phyloP scores from a whole-genome alignment of 2,329 filamentous ascomycete species.

The Apiospora pterosperma region DNA sequence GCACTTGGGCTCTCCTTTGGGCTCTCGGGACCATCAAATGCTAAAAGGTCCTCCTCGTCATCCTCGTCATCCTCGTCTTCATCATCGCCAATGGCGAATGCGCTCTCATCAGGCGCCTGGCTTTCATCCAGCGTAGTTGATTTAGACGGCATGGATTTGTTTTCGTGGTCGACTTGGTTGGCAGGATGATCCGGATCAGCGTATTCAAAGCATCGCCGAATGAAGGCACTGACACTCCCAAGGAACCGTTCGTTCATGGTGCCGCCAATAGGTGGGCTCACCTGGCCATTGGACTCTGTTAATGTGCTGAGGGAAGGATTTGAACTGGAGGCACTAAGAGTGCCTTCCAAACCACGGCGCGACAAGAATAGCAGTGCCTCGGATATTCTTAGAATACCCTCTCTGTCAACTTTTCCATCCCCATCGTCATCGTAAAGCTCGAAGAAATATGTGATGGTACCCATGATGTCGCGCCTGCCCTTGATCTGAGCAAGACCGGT shows the following conservation, averaged over 20 bases:
- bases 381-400: constrained; percentile 91
- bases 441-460: constrained; percentile 96
- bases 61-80: constrained; percentile 53
- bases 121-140: constrained; percentile 16
- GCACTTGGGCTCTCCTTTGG: constrained; percentile 23
- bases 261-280: constrained; percentile 44
- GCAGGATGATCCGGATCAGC: constrained; percentile 84
- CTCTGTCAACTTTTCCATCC: constrained; percentile 88
- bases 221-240: constrained; percentile 92
- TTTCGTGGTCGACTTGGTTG: constrained; percentile 41
- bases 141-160: constrained; percentile 25
- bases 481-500: constrained; percentile 88
- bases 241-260: constrained; percentile 84
- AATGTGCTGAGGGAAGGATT: constrained; percentile 47
- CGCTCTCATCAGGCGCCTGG: constrained; percentile 33
- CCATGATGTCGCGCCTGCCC: constrained; percentile 94
- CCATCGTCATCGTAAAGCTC: constrained; percentile 92
- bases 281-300: constrained; percentile 30
- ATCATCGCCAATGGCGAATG: constrained; percentile 72
- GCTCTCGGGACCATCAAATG: constrained; percentile 44
- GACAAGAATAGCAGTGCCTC: constrained; percentile 93
- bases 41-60: constrained; percentile 55
- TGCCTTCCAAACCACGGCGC: constrained; percentile 77
- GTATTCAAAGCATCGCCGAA: constrained; percentile 94
- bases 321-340: constrained; percentile 63